Base-by-base conservation (phyloP, 192 early-diverging fungal species). In the Rhizophagus sp. region DNA sequence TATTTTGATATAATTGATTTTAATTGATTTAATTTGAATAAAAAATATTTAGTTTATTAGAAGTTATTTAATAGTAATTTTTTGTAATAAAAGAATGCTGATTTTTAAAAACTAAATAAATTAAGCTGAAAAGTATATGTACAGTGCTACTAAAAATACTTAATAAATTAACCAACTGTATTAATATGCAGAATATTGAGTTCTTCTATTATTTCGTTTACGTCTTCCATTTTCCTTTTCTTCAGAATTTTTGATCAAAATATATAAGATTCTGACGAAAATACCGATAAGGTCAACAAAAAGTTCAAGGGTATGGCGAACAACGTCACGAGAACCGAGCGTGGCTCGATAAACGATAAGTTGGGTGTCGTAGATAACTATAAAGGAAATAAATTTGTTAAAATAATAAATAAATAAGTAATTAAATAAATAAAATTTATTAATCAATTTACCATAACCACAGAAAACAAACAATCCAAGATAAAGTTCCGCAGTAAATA, bases 351-450 rank as follows among this genome's bases (percentile, higher is more conserved):
- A 76, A 73, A 89, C 74, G 57, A 89, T 87, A 33, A 85, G n/a
- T 81, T 89, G 88, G n/a, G 88, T 89, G 80, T 89, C 88, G 80
- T 84, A 89, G 7, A 89, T 57, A 4, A 89, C 78, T 79, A 12
- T 25, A 61, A 34, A 76, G 1, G 15, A 57, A 62, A 75, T 47
- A 49, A 47, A 25, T 24, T 47, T 10, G 10, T 44, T 47, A 39
- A 24, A n/a, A 44, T 44, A 11, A 44, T 44, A 10, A 10, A 44
- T 9, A 24, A 64, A 65, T 10, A 50, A 70, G 7, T 22, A 27
- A n/a, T n/a, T n/a, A n/a, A 79, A 62, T 64, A 24, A 47, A 34
- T 47, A 4, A 22, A 57, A 19, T 63, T n/a, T 7, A 34, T 17
- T 61, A 62, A 27, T 64, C 10, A 24, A 70, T 25, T 67, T 61